A percentile compares a stretch with the other conserved stretches of the same genome.
These are phyloP conservation scores for Fusarium tricinctum DNA, from an alignment of 2,329 filamentous ascomycete genomes.

Conservation along the genomic window DNA sequence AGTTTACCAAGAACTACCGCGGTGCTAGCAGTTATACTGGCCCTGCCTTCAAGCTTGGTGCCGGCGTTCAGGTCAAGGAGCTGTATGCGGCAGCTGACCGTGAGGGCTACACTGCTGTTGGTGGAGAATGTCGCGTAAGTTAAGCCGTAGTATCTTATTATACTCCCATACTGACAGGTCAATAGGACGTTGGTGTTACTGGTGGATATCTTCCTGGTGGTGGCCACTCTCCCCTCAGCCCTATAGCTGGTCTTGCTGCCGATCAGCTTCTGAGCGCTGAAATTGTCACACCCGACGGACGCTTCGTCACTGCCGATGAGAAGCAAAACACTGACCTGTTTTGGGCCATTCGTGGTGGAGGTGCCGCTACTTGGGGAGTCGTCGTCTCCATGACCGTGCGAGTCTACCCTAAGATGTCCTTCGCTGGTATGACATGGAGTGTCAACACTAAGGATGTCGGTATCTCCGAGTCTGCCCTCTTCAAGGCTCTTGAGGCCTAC, in stretches of 20 bases:
- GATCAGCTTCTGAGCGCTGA: slow-evolving; percentile 70
- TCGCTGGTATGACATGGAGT: slow-evolving; percentile 52
- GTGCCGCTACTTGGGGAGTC: slow-evolving; percentile 63
- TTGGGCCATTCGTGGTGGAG: slow-evolving; percentile 72
- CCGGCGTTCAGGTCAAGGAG: slow-evolving; percentile 66
- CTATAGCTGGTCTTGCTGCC: slow-evolving; percentile 68
- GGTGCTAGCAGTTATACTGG: slow-evolving; percentile 61
- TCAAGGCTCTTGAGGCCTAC: slow-evolving; percentile 47
- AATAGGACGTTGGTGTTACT: slow-evolving; percentile 65
- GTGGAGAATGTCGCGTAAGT: slow-evolving; percentile 62
- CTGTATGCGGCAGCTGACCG: slow-evolving; percentile 61
- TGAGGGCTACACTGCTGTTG: slow-evolving; percentile 64
- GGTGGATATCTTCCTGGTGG: slow-evolving; percentile 74
- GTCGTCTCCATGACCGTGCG: slow-evolving; percentile 57
- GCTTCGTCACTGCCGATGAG: slow-evolving; percentile 59
- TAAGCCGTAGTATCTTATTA: rapidly evolving
- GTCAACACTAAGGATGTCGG: slow-evolving; percentile 46
- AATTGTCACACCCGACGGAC: slow-evolving; percentile 65
- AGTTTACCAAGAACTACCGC: slow-evolving; percentile 59
- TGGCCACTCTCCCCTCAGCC: slow-evolving; percentile 67
- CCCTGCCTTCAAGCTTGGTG: slow-evolving; percentile 65
- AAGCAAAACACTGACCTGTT: slow-evolving; percentile 67
- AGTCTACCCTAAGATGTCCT: slow-evolving; percentile 53
- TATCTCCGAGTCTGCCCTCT: slow-evolving; percentile 48
- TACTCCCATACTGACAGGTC: background rate